phyloP scores from a whole-genome alignment of 306 rosid species.

The Ormosia semicastrata region DNA sequence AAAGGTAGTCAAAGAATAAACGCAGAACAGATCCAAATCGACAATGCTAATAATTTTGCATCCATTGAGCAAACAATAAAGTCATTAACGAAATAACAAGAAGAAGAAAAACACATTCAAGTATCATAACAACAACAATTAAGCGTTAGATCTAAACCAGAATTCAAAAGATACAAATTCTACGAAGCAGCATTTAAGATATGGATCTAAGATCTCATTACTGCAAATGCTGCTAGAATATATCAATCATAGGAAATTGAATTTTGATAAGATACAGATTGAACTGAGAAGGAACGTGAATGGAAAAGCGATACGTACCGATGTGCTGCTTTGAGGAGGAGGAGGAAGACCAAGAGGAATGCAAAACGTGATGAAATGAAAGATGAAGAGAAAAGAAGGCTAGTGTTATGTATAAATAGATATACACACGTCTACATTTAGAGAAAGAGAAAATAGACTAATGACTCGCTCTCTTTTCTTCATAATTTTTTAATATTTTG shows the following conservation, averaged over 20 bases:
- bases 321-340: background rate
- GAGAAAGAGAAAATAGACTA: slow-evolving; percentile 18
- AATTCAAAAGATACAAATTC: background rate
- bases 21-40: background rate
- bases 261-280: background rate
- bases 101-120: background rate
- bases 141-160: slow-evolving; percentile 8
- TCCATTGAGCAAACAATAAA: background rate
- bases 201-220: slow-evolving; percentile 26
- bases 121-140: background rate
- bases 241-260: background rate
- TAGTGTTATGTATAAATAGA: background rate
- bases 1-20: background rate
- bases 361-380: background rate
- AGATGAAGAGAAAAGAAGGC: background rate
- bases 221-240: background rate
- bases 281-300: background rate
- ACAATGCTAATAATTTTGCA: background rate
- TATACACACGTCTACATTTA: background rate
- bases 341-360: slow-evolving; percentile 2
- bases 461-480: slow-evolving; percentile 32
- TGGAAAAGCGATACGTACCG: slow-evolving; percentile 21
- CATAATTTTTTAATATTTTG: background rate
- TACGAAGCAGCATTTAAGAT: background rate
- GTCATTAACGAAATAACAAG: background rate